phyloP scores from a whole-genome alignment of 345 rosid species.

The Aquilaria yunnanensis region DNA sequence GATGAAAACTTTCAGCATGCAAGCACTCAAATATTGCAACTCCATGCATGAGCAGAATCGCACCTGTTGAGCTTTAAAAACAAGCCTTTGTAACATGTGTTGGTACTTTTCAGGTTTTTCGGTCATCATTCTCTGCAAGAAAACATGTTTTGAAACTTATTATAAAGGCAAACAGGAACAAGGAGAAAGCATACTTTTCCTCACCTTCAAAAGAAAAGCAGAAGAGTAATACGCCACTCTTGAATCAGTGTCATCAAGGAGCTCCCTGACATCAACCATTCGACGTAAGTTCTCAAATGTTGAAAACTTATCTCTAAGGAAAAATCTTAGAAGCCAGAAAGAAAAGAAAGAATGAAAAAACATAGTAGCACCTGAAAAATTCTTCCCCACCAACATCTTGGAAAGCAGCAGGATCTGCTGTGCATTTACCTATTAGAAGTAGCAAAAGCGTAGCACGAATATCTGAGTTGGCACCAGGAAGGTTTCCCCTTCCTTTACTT shows the following conservation, averaged over 20 bases:
- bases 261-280: constrained; percentile 46
- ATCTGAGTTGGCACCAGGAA: constrained; percentile 96
- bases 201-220: constrained; percentile 92
- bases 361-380: constrained; percentile 64
- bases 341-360: constrained; percentile 13
- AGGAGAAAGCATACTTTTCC: constrained; percentile 13
- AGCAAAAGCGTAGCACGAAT: constrained; percentile 84
- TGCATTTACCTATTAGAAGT: constrained; percentile 94
- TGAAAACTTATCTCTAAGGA: no score
- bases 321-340: not conserved
- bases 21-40: not conserved
- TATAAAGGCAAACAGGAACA: constrained; percentile 10
- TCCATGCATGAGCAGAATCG: not conserved
- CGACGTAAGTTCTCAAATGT: constrained; percentile 14
- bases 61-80: constrained; percentile 98
- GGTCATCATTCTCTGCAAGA: constrained; percentile 96
- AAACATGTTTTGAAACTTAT: constrained; percentile 16
- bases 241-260: constrained; percentile 92
- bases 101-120: constrained; percentile 93
- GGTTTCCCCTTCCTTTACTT: constrained; percentile 97
- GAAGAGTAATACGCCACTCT: constrained; percentile 97
- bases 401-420: constrained; percentile 82
- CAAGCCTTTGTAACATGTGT: constrained; percentile 90
- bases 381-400: constrained; percentile 91
- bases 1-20: not conserved